phyloP scores from a whole-genome alignment of 129 eudicot genomes.

The Dittrichia graveolens region DNA sequence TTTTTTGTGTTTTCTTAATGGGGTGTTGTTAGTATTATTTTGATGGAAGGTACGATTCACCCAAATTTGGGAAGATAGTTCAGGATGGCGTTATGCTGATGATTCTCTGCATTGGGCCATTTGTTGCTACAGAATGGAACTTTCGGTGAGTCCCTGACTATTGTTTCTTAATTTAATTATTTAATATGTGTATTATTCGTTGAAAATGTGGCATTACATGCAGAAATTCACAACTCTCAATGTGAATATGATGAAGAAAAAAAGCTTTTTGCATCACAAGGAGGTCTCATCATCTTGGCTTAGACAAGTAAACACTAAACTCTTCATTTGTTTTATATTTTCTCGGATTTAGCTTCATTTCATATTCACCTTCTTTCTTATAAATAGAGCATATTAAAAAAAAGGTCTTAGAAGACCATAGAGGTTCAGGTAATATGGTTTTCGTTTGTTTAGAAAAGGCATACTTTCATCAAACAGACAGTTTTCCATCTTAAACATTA shows the following conservation, averaged over 20 bases:
- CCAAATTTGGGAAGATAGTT: constrained; percentile 88
- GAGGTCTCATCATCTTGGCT: constrained; percentile 97
- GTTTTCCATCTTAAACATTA: background rate
- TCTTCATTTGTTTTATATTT: background rate
- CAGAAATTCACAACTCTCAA: constrained; percentile 75
- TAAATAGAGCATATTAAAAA: too few species aligned
- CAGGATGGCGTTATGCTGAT: constrained; percentile 85
- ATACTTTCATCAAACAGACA: background rate
- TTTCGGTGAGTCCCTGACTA: constrained; percentile 59
- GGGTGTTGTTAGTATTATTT: constrained; percentile 64
- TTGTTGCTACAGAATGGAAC: constrained; percentile 99
- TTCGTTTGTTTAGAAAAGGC: background rate
- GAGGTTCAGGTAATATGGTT: too few species aligned
- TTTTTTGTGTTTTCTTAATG: constrained; percentile 11
- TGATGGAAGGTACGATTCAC: constrained; percentile 88
- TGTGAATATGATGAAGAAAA: constrained; percentile 88
- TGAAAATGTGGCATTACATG: constrained; percentile 73
- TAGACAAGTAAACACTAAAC: constrained; percentile 56
- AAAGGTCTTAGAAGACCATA: too few species aligned
- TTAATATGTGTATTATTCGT: background rate
- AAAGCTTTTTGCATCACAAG: constrained; percentile 91
- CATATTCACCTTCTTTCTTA: background rate
- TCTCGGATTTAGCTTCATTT: background rate
- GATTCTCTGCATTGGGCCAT: constrained; percentile 92
- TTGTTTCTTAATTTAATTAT: background rate